phyloP scores from a whole-genome alignment of 2,329 filamentous ascomycete species.

The Paraconiothyrium sp. region DNA sequence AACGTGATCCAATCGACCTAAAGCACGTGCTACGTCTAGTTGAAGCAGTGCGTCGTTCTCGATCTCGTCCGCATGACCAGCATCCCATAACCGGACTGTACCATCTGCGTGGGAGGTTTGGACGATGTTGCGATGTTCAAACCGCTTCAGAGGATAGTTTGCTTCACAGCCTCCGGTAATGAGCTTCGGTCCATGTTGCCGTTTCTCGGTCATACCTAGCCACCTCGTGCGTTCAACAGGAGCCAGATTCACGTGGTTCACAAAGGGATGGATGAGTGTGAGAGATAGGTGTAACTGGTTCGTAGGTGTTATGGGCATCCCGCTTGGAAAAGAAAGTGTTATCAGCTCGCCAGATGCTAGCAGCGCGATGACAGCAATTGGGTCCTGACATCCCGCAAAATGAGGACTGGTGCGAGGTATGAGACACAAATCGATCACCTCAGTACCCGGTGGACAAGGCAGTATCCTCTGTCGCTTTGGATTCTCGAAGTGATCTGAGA shows the following conservation, averaged over 20 bases:
- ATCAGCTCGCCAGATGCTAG: slow-evolving; percentile 88
- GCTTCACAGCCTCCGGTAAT: slow-evolving; percentile 81
- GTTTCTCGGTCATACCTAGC: slow-evolving; percentile 89
- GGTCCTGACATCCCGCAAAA: slow-evolving; percentile 88
- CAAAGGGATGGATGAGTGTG: slow-evolving; percentile 89
- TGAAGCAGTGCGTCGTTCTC: slow-evolving; percentile 86
- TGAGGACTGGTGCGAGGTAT: slow-evolving; percentile 85
- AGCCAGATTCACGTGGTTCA: slow-evolving; percentile 76
- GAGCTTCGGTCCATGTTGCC: slow-evolving; percentile 79
- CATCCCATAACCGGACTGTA: slow-evolving; percentile 91
- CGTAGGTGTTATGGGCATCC: slow-evolving; percentile 88
- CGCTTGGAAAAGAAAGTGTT: slow-evolving; percentile 90
- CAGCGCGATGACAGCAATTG: slow-evolving; percentile 81
- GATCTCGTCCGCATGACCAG: slow-evolving; percentile 89
- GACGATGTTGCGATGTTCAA: slow-evolving; percentile 84
- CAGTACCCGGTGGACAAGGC: slow-evolving; percentile 78
- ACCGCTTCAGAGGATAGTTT: slow-evolving; percentile 74
- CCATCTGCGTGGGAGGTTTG: slow-evolving; percentile 91
- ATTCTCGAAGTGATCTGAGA: slow-evolving; percentile 81
- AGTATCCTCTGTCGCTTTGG: slow-evolving; percentile 76
- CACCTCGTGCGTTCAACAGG: slow-evolving; percentile 81
- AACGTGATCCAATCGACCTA: slow-evolving; percentile 80
- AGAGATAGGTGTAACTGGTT: slow-evolving; percentile 91
- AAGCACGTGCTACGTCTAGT: slow-evolving; percentile 83
- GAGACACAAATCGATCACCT: slow-evolving; percentile 81